Conservation (phyloP, 2,329 filamentous ascomycete species). For the Akanthomyces lecanii region DNA sequence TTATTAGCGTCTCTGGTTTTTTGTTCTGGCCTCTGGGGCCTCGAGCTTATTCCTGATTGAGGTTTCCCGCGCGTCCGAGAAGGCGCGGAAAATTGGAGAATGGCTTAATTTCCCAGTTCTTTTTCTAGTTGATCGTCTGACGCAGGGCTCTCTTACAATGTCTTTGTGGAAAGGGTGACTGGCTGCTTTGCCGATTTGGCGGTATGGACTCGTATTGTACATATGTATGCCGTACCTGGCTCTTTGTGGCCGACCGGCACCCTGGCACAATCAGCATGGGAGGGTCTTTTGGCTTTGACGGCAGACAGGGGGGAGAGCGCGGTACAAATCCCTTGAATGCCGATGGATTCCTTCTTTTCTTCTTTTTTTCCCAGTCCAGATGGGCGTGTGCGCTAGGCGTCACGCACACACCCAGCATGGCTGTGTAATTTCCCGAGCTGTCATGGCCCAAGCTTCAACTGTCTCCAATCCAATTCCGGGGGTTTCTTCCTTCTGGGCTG, state of each 20-base stretch:
- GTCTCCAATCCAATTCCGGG: constrained; percentile 5
- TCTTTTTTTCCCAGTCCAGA: not conserved
- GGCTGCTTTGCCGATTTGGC: not conserved
- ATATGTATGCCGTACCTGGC: too few relatives aligned
- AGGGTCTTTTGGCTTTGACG: not conserved
- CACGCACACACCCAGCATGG: not conserved
- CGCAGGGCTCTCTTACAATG: not conserved
- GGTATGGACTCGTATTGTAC: not conserved
- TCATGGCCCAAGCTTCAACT: constrained; percentile 2
- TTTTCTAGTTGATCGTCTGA: not conserved
- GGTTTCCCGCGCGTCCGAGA: not conserved
- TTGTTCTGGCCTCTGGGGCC: not conserved
- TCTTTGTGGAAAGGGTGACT: not conserved
- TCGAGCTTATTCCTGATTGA: constrained; percentile 1
- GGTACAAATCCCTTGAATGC: not conserved
- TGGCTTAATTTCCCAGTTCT: not conserved
- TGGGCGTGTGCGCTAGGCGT: not conserved
- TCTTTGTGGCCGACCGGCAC: too few relatives aligned
- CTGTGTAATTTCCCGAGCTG: constrained; percentile 8
- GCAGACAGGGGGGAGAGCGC: not conserved
- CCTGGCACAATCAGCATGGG: not conserved
- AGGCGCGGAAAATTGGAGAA: constrained; percentile 6
- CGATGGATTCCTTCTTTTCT: constrained; percentile 1
- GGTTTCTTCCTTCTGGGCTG: not conserved
- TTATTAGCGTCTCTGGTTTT: not conserved